phyloP scores from a whole-genome alignment of 345 rosid species.

The Brassica incana region DNA sequence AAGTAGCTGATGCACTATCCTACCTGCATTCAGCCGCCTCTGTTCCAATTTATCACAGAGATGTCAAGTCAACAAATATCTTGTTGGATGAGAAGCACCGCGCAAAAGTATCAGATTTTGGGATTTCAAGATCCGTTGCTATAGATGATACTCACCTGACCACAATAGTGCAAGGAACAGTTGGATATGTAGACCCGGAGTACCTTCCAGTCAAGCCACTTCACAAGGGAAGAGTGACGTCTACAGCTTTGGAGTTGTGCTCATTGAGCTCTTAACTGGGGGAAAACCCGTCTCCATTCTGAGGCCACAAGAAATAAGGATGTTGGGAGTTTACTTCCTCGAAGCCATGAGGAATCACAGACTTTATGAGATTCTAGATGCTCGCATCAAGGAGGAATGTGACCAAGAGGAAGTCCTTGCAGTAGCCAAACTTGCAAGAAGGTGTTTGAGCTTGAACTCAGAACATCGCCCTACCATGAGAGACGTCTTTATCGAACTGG shows the following conservation, averaged over 20 bases:
- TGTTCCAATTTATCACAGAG: constrained; percentile 46
- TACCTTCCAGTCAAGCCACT: constrained; percentile 38
- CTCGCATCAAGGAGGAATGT: constrained; percentile 10
- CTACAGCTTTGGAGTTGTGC: constrained; percentile 40
- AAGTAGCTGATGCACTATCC: constrained; percentile 40
- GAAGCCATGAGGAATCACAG: constrained; percentile 30
- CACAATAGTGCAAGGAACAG: constrained; percentile 38
- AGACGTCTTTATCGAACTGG: constrained; percentile 33
- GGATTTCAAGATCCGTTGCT: constrained; percentile 47
- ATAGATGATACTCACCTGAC: constrained; percentile 45
- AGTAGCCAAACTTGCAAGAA: constrained; percentile 44
- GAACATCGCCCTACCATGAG: constrained; percentile 50
- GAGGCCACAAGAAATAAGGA: constrained; percentile 29
- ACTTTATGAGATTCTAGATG: constrained; percentile 42
- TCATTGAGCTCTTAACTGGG: constrained; percentile 47
- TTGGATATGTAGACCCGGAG: constrained; percentile 38
- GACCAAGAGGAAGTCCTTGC: constrained; percentile 28
- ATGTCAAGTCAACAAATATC: constrained; percentile 48
- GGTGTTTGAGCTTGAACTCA: constrained; percentile 42
- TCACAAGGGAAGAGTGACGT: constrained; percentile 36
- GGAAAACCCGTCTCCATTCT: constrained; percentile 37
- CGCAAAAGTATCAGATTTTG: constrained; percentile 55
- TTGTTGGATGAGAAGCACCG: constrained; percentile 37
- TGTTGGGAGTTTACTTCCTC: constrained; percentile 41
- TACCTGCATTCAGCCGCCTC: constrained; percentile 48